Evolutionary conservation across 2,329 filamentous ascomycete genomes (phyloP), one percentile per base, ranked within the genome.

Genomic region (Aspergillus novoparasiticus): DNA sequence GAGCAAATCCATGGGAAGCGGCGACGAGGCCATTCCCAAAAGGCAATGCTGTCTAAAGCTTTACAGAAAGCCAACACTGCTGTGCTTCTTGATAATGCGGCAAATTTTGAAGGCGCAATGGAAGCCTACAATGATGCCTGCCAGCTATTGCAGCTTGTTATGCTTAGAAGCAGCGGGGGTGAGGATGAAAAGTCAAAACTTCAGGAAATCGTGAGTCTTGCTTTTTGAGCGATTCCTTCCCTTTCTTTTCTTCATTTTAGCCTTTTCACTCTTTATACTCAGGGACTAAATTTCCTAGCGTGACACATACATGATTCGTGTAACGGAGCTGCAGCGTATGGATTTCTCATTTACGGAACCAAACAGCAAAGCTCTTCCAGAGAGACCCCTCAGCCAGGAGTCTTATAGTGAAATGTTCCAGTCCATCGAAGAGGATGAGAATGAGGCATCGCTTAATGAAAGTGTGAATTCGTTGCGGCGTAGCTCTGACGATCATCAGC

Each of bases 21-120:
- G 66, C 76, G 78, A 63, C 77, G 79, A 65, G 79, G 77, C n/a
- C 87, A 87, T 16, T 93, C 91, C 1, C 91, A 98, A 76, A 98
- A 97, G 82, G 91, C 90, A 12, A 98, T 98, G 94, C 85, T 99
- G 41, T 97, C 94, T n/a, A 92, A 91, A 71, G 95, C 95, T 0
- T 82, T 99, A 60, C 91, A 96, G 75, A 97, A 97, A 80, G 95
- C 95, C 57, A 97, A 99, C 74, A 94, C 92, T 14, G 95, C 95
- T 26, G 95, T 99, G 30, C 86, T 97, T 69, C 86, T 99, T 46
- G 95, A 99, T 79, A 98, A 97, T 85, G 93, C 93, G 16, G 92
- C 95, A 72, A 97, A 98, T 73, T 94, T 95, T 66, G 92, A 94
- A 75, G 93, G 92, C 46, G 95, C 95, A 21, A 89, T 96, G 74